Base-by-base conservation (phyloP, 345 rosid species). In the Eucalyptus coolabah region DNA sequence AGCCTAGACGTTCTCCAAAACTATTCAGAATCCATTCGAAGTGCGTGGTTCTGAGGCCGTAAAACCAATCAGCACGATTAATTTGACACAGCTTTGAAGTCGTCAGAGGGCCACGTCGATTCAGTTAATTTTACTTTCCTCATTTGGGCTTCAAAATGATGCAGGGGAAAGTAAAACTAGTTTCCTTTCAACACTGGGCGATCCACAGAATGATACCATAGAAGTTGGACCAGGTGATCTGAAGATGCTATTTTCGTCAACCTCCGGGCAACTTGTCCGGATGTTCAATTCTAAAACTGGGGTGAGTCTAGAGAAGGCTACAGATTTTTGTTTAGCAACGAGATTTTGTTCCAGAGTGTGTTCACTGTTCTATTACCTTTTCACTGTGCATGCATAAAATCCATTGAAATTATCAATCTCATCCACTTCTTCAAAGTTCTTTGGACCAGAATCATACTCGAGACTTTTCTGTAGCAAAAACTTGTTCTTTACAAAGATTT, bases 211-310 rank as follows among this genome's bases (percentile, higher is more conserved):
- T 23, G 94, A 93, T 10, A 91, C 91, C 47, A 87, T 92, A 92
- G 98, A 96, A 91, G 91, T 97, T 86, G 98, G 98, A 88, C 92
- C 95, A n/a, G 98, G 98, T 88, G 93, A 93, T 92, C 88, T 97
- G 85, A 97, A 96, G 93, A 92, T 97, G 93, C 86, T 88, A 40
- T 95, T 95, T 93, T 95, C 99, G 67, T 87, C 90, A n/a, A 90
- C 92, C 91, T 93, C 98, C 37, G 97, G 99, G 88, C 96, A 95
- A 88, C 95, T 96, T 88, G 88, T 92, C 90, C 92, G 94, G 91
- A 95, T 97, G 92, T 92, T 93, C 90, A 96, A 97, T 91, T 91
- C 93, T 45, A 93, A 92, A 91, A 95, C 95, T 7, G 95, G 96
- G 92, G 99, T 97, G 92, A 91, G 90, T 86, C 91, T 59, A 28